A percentile compares a stretch with the other conserved stretches of the same genome.
These are phyloP conservation scores for Coemansia sp. DNA, from an alignment of 192 early-diverging fungal genomes.

Conservation along the genomic window DNA sequence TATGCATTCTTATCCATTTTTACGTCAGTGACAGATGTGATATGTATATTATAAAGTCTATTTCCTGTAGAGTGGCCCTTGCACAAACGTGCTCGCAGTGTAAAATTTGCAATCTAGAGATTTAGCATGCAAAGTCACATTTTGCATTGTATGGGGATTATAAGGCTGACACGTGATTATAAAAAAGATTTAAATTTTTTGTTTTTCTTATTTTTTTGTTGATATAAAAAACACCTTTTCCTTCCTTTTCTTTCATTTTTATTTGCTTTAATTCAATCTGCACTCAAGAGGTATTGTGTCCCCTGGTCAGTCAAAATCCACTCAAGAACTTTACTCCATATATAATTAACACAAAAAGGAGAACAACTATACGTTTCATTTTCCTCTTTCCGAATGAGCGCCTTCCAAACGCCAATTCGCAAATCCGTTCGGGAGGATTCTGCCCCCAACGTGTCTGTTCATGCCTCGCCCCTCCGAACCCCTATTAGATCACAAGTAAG, in stretches of 20 bases:
- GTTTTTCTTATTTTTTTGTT: conserved; percentile 1
- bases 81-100: too few species aligned
- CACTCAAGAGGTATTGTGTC: not conserved
- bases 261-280: not conserved
- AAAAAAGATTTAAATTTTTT: not conserved
- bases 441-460: not conserved
- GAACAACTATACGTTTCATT: not conserved
- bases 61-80: too few species aligned
- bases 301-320: not conserved
- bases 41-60: too few species aligned
- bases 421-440: conserved; percentile 6
- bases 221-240: conserved; percentile 11
- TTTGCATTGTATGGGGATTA: too few species aligned
- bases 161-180: not conserved
- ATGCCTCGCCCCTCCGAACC: conserved; percentile 25
- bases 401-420: conserved; percentile 35
- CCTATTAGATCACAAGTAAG: conserved; percentile 8
- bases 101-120: too few species aligned
- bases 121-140: too few species aligned
- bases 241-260: conserved; percentile 7
- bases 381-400: conserved; percentile 14
- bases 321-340: not conserved
- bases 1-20: conserved; percentile 16
- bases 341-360: not conserved
- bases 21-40: not conserved